phyloP scores from a whole-genome alignment of 768 basidiomycete genomes.

The Podaxis mareebaensis region DNA sequence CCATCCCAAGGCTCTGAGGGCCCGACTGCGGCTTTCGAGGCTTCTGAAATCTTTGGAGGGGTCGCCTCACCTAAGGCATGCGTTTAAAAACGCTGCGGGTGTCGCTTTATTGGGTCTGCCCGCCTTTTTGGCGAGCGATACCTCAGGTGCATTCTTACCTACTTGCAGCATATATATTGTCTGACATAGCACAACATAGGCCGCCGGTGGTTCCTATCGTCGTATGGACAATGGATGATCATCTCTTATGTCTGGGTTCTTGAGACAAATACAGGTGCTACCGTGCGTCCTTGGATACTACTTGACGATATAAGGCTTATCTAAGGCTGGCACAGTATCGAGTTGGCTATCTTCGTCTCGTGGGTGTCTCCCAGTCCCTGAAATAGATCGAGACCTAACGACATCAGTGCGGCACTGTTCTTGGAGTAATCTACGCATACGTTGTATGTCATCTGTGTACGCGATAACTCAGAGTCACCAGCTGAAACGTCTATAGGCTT shows the following conservation, averaged over 20 bases:
- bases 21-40: conserved; percentile 34
- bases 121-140: conserved; percentile 39
- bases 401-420: conserved; percentile 31
- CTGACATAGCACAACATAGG: conserved; percentile 24
- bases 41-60: conserved; percentile 30
- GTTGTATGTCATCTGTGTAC: conserved; percentile 23
- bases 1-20: conserved; percentile 25
- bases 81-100: conserved; percentile 45
- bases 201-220: conserved; percentile 35
- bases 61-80: conserved; percentile 46
- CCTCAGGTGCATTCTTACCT: conserved; percentile 28
- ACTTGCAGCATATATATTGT: background rate
- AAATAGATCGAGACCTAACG: background rate
- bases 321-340: background rate
- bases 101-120: conserved; percentile 42
- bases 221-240: conserved; percentile 50
- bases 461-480: background rate
- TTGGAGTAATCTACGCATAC: conserved; percentile 34
- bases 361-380: background rate
- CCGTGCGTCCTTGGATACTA: conserved; percentile 22
- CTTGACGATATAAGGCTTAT: background rate
- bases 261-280: conserved; percentile 53
- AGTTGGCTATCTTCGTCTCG: background rate
- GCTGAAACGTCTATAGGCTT: conserved; percentile 29
- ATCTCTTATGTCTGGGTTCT: conserved; percentile 53